Base-by-base conservation (phyloP, 2,329 filamentous ascomycete genomes). In the Ceratocystis cacaofunesta region DNA sequence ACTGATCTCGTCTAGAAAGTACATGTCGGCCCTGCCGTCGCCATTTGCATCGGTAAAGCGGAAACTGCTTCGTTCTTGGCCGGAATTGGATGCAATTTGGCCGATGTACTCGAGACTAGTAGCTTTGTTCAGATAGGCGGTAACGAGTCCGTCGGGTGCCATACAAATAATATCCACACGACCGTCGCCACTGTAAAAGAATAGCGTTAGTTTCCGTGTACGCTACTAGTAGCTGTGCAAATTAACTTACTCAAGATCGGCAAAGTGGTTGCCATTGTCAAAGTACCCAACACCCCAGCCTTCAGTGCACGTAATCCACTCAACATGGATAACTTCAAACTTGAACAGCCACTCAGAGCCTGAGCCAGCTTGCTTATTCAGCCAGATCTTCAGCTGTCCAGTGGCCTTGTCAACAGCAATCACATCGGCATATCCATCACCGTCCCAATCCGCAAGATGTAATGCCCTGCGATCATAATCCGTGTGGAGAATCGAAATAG, bases 31-130 rank as follows among this genome's bases (percentile, higher is more conserved):
- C 5, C 61, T 68, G 17, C 74, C 73, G 52, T 75, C 73, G 12
- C 75, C 74, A 63, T 77, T 74, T 25, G 77, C 72, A 68, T 78
- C 76, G 3, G 72, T 73, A 46, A 69, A 78, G 7, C 72, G 71
- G 10, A 75, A 63, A 65, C 76, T 74, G 12, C 75, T 74, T 0
- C 75, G 72, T 61, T 76, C 75, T 12, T 69, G 69, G 30, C 63
- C 69, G 48, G 71, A 69, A 12, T 69, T 62, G 60, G 68, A 68
- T 68, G 74, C 75, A 65, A 74, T 68, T 69, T 74, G 72, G n/a
- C 65, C 69, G 12, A 70, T 68, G 65, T 69, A 32, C 48, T 61
- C 68, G 58, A 63, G 70, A 63, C 22, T 19, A 8, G 66, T 67
- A 46, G 67, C 46, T 0, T 63, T 63, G 28, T 70, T 68, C 58